Conservation (phyloP, 768 basidiomycete genomes). For the Amanita inopinata region DNA sequence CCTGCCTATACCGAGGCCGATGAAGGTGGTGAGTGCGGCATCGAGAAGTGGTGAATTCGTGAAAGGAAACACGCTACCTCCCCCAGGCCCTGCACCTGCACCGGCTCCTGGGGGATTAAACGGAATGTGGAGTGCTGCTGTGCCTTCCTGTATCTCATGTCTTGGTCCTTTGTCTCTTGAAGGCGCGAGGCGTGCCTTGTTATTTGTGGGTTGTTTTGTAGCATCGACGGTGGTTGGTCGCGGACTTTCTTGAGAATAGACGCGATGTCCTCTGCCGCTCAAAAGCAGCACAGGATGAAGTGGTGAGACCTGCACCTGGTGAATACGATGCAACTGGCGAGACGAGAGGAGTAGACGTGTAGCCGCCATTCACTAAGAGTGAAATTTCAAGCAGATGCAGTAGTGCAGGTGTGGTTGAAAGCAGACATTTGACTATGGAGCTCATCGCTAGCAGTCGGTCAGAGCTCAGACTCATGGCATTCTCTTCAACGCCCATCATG, state of each 20-base stretch:
- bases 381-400: too few species aligned
- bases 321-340: too few species aligned
- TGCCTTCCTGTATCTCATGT: slow-evolving; percentile 35
- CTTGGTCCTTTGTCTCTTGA: slow-evolving; percentile 13
- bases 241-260: slow-evolving; percentile 9
- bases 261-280: neutral
- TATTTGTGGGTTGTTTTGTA: slow-evolving; percentile 10
- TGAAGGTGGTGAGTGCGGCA: slow-evolving; percentile 46
- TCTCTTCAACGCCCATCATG: too few species aligned
- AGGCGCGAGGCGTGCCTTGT: slow-evolving; percentile 4
- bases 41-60: slow-evolving; percentile 39
- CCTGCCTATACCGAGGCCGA: slow-evolving; percentile 54
- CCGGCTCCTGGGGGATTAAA: slow-evolving; percentile 36
- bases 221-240: slow-evolving; percentile 9
- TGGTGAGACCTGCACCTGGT: too few species aligned
- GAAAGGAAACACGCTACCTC: slow-evolving; percentile 23
- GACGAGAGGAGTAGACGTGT: too few species aligned
- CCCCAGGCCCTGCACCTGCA: slow-evolving; percentile 22
- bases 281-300: too few species aligned
- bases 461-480: too few species aligned
- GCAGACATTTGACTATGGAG: too few species aligned
- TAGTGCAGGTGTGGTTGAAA: too few species aligned
- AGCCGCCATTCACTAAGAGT: too few species aligned
- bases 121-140: slow-evolving; percentile 25
- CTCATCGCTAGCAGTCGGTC: too few species aligned